phyloP scores from a whole-genome alignment of 352 stramenopile genomes.

The Phytophthora ohioensis region DNA sequence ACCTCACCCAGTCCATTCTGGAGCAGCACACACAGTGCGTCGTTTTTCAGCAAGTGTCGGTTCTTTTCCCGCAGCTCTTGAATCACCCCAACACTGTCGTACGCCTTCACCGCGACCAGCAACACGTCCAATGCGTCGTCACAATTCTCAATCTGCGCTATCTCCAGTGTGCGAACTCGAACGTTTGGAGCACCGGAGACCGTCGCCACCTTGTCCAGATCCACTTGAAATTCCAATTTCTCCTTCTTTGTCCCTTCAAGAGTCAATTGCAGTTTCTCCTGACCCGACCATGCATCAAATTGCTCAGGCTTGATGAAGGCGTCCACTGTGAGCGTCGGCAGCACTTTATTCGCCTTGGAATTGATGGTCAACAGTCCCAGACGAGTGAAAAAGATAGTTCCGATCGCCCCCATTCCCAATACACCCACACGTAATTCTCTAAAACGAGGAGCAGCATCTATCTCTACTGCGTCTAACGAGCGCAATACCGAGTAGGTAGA shows the following conservation, averaged over 20 bases:
- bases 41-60: conserved; percentile 45
- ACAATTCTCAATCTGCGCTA: background rate
- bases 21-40: conserved; percentile 67
- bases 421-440: conserved; percentile 56
- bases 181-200: conserved; percentile 29
- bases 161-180: conserved; percentile 46
- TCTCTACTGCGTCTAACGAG: background rate
- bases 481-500: background rate
- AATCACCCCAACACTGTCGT: conserved; percentile 57
- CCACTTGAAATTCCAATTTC: conserved; percentile 26
- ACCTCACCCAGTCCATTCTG: conserved; percentile 74
- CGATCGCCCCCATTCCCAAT: conserved; percentile 75
- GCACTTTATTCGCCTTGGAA: background rate
- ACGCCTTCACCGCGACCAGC: conserved; percentile 75
- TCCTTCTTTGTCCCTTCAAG: conserved; percentile 9
- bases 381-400: conserved; percentile 77
- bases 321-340: conserved; percentile 39
- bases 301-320: conserved; percentile 63
- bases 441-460: background rate
- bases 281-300: conserved; percentile 35
- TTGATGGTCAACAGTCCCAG: conserved; percentile 41
- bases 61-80: conserved; percentile 41
- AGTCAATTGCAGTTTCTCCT: conserved; percentile 15
- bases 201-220: conserved; percentile 15
- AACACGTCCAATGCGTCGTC: conserved; percentile 59